Conservation (phyloP, 306 rosid species). For the Prunus dulcis region DNA sequence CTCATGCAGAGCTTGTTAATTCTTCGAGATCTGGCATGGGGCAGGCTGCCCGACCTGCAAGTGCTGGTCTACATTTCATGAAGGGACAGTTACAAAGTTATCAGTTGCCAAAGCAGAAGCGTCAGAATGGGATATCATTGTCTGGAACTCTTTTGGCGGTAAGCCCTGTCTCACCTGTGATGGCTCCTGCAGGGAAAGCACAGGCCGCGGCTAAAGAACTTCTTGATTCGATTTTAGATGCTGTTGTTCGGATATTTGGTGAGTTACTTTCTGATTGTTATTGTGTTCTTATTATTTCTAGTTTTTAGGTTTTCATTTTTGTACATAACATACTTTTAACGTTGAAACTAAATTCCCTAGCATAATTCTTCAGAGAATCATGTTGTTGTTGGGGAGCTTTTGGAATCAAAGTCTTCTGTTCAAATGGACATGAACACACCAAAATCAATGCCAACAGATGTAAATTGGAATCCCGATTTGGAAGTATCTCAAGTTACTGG, state of each 20-base stretch:
- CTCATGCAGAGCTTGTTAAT: conserved; percentile 61
- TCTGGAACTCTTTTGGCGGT: conserved; percentile 79
- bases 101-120: conserved; percentile 83
- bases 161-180: conserved; percentile 94
- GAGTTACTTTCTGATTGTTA: conserved; percentile 23
- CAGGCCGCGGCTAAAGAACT: conserved; percentile 85
- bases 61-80: conserved; percentile 62
- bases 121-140: conserved; percentile 75
- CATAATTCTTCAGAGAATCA: conserved; percentile 71
- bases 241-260: conserved; percentile 86
- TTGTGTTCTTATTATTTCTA: neutral
- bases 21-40: conserved; percentile 62
- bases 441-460: conserved; percentile 64
- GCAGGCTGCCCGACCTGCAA: conserved; percentile 52
- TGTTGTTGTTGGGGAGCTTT: conserved; percentile 87
- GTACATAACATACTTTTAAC: neutral
- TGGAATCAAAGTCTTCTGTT: conserved; percentile 69
- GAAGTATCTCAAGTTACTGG: conserved; percentile 91
- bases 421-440: conserved; percentile 71
- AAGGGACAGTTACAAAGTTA: conserved; percentile 82
- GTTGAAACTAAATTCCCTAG: conserved; percentile 21
- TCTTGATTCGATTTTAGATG: conserved; percentile 83
- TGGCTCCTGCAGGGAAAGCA: conserved; percentile 94
- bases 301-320: neutral
- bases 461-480: conserved; percentile 74